phyloP scores from a whole-genome alignment of 768 basidiomycete species.

The Rhodotorula sphaerocarpa region DNA sequence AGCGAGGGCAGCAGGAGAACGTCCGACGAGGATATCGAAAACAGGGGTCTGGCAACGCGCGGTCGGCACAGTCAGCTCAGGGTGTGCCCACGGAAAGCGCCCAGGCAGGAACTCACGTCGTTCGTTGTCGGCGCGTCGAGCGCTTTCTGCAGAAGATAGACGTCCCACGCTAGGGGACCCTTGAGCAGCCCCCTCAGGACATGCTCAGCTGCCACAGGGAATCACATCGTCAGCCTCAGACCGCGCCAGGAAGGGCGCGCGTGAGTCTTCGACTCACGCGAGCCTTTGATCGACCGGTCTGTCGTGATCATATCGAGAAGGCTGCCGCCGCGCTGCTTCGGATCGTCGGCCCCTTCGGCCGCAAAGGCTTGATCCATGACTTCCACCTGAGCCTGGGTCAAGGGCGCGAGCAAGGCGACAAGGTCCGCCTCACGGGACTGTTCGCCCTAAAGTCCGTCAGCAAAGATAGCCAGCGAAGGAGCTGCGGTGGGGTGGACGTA shows the following conservation, averaged over 20 bases:
- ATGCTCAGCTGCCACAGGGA: constrained; percentile 18
- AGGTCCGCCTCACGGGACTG: constrained; percentile 23
- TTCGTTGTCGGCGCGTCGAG: constrained; percentile 14
- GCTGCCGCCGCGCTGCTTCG: not conserved
- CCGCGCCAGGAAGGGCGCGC: too few relatives aligned
- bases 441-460: too few relatives aligned
- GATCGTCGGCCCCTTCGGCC: not conserved
- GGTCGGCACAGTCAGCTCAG: too few relatives aligned
- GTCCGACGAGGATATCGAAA: constrained; percentile 25
- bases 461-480: too few relatives aligned
- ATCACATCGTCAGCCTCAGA: not conserved
- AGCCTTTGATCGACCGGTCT: constrained; percentile 24
- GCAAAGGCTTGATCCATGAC: constrained; percentile 18
- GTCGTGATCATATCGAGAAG: constrained; percentile 10
- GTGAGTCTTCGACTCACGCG: constrained; percentile 8
- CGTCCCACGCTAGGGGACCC: constrained; percentile 29
- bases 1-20: constrained; percentile 17
- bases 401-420: constrained; percentile 2
- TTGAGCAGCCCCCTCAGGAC: constrained; percentile 14
- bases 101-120: constrained; percentile 15
- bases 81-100: too few relatives aligned
- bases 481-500: not conserved
- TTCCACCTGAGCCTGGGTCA: constrained; percentile 20
- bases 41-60: constrained; percentile 22
- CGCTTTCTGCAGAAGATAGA: constrained; percentile 16